Evolutionary conservation across 1,139 yeast species (phyloP).

Genomic region (Geotrichum histeridarum): DNA sequence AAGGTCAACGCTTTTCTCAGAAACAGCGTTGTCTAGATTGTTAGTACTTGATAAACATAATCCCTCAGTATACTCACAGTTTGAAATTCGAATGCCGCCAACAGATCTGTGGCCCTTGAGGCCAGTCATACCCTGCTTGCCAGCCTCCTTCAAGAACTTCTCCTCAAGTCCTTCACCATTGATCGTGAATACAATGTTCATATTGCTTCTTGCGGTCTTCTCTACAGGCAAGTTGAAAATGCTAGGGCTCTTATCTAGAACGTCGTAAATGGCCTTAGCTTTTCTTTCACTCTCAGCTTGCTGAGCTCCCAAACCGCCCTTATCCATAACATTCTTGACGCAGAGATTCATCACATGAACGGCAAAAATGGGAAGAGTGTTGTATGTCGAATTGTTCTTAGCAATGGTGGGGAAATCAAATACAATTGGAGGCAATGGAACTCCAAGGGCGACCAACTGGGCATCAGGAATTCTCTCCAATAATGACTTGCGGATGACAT

Average conservation of each 20-base stretch:
- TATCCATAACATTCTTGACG: constrained; percentile 52
- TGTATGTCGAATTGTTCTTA: constrained; percentile 84
- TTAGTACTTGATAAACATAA: not conserved
- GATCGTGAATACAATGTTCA: constrained; percentile 90
- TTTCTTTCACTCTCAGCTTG: constrained; percentile 55
- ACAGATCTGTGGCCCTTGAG: constrained; percentile 95
- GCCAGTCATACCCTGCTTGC: constrained; percentile 56
- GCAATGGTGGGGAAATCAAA: constrained; percentile 83
- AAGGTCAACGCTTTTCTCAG: constrained; percentile 55
- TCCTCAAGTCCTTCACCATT: constrained; percentile 56
- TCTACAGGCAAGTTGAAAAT: constrained; percentile 66
- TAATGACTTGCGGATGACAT: constrained; percentile 76
- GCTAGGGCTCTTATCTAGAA: constrained; percentile 59
- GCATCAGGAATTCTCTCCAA: constrained; percentile 63
- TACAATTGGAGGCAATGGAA: constrained; percentile 84
- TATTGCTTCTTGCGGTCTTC: constrained; percentile 61
- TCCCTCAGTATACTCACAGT: constrained; percentile 37
- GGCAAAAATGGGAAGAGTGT: constrained; percentile 91
- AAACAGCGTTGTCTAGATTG: constrained; percentile 62
- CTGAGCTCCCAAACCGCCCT: constrained; percentile 59
- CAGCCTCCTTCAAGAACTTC: constrained; percentile 61
- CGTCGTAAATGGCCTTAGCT: constrained; percentile 56
- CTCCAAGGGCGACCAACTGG: constrained; percentile 51
- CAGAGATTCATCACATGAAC: constrained; percentile 80
- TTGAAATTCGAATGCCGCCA: constrained; percentile 92